These are phyloP conservation scores for Halenospora varia DNA, from an alignment of 495 filamentous ascomycete species.

Conservation along the genomic window DNA sequence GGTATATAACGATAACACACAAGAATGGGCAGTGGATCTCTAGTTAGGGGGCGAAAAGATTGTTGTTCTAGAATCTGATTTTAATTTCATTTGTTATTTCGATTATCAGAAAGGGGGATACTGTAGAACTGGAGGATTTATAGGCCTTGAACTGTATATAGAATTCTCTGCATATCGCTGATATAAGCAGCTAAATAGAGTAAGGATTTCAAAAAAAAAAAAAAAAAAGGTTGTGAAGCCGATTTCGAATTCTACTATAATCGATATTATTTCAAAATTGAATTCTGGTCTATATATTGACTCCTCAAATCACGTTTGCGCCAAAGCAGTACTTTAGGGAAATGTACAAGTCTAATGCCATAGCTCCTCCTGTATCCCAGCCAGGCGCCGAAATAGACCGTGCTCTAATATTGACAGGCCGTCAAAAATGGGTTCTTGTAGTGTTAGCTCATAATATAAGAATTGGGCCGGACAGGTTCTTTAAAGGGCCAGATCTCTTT, in stretches of 20 bases:
- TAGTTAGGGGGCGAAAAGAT: background rate
- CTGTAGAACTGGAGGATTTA: constrained; percentile 1
- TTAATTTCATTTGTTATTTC: constrained; percentile 12
- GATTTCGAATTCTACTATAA: too few relatives aligned
- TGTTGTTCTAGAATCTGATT: constrained; percentile 1
- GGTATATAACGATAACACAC: constrained; percentile 8
- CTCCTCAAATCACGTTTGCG: constrained; percentile 7
- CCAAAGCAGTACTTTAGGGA: constrained; percentile 6
- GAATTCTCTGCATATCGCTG: constrained; percentile 9
- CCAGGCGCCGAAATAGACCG: constrained; percentile 10
- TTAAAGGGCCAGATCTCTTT: constrained; percentile 18
- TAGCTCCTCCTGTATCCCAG: constrained; percentile 9
- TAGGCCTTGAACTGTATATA: constrained; percentile 6
- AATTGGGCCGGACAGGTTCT: constrained; percentile 15
- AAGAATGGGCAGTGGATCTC: constrained; percentile 9
- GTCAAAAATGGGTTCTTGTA: constrained; percentile 13
- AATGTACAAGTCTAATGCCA: constrained; percentile 6
- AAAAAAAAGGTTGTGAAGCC: too few relatives aligned
- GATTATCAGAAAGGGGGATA: background rate
- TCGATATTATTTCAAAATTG: constrained; percentile 12
- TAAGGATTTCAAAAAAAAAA: background rate
- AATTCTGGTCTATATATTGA: constrained; percentile 12
- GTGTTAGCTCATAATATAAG: constrained; percentile 7
- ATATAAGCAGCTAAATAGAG: constrained; percentile 6
- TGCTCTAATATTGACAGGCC: constrained; percentile 8